These are phyloP conservation scores for Eucalyptus cladocalyx DNA, from an alignment of 345 rosid genomes.

Conservation along the genomic window DNA sequence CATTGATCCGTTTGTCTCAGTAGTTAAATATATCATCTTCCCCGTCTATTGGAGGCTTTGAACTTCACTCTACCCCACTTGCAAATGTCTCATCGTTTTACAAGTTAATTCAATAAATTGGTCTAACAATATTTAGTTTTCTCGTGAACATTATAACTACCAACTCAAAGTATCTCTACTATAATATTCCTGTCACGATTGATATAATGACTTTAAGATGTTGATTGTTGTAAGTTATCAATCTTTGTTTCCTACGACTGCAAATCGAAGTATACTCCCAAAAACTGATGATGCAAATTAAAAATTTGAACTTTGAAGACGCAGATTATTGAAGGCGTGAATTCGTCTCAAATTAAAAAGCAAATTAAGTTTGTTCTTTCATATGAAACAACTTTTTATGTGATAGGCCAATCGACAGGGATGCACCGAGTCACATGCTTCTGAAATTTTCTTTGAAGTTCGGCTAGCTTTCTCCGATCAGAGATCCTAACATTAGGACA, in stretches of 20 bases:
- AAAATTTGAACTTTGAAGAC: background rate
- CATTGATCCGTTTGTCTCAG: background rate
- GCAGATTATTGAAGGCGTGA: background rate
- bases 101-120: background rate
- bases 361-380: background rate
- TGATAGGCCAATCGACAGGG: background rate
- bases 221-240: background rate
- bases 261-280: background rate
- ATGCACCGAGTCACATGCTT: background rate
- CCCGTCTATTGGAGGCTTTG: background rate
- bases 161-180: background rate
- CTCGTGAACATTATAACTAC: background rate
- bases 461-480: background rate
- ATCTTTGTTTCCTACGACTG: background rate
- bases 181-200: background rate
- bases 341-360: background rate
- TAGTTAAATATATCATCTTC: background rate
- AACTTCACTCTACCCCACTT: background rate
- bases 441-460: background rate
- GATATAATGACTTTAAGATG: background rate
- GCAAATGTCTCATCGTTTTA: background rate
- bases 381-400: background rate
- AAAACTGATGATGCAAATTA: background rate
- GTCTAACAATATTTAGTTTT: background rate
- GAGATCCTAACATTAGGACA: background rate